Conservation (phyloP, 345 rosid genomes). For the Laguncularia racemosa region DNA sequence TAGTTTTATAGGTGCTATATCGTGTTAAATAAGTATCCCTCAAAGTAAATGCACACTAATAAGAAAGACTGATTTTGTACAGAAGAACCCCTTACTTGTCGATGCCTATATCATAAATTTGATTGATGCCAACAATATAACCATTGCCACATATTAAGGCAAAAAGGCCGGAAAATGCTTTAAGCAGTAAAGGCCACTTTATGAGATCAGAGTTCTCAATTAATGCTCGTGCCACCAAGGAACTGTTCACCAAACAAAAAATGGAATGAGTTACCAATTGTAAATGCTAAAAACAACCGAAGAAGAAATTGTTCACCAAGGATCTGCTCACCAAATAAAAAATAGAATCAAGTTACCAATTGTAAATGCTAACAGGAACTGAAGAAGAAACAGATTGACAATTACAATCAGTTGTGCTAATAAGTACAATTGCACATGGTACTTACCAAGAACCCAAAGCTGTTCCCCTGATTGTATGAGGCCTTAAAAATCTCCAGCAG, state of each 20-base stretch:
- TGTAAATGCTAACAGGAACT: too few species aligned
- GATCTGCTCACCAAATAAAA: too few species aligned
- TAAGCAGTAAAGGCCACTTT: constrained; percentile 71
- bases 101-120: constrained; percentile 89
- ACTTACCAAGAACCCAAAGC: constrained; percentile 73
- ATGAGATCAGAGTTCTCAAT: constrained; percentile 77
- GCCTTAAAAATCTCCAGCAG: constrained; percentile 97
- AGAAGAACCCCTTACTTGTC: constrained; percentile 60
- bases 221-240: constrained; percentile 83
- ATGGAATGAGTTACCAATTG: background rate
- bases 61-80: too few species aligned
- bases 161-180: constrained; percentile 78
- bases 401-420: background rate
- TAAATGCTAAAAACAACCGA: background rate
- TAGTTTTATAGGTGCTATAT: too few species aligned
- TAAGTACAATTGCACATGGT: too few species aligned
- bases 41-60: too few species aligned
- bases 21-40: too few species aligned
- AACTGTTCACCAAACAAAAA: constrained; percentile 38
- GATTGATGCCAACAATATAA: constrained; percentile 97
- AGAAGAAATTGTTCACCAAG: background rate
- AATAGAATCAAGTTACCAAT: too few species aligned
- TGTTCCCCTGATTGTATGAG: constrained; percentile 95
- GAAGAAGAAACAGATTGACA: background rate
- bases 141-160: constrained; percentile 96